phyloP scores from a whole-genome alignment of 2,329 filamentous ascomycete species.

The Penicillium sp. region DNA sequence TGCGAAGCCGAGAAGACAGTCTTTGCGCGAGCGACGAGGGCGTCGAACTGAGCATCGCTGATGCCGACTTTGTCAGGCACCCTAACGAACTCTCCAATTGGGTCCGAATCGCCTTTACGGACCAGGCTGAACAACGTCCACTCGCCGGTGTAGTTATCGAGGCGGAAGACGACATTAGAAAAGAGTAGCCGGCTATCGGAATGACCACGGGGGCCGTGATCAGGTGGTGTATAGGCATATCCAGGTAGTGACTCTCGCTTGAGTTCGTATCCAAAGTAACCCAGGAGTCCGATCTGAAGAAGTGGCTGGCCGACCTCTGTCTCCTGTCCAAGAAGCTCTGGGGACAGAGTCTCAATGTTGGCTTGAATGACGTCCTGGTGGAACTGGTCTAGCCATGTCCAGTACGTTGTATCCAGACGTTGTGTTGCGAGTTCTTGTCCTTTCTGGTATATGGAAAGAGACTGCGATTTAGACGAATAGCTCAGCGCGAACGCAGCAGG shows the following conservation, averaged over 20 bases:
- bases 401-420: neutral
- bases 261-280: conserved; percentile 3
- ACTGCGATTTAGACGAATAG: neutral
- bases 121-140: conserved; percentile 4
- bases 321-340: neutral
- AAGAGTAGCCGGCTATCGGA: conserved; percentile 5
- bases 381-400: conserved; percentile 6
- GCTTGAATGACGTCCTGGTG: conserved; percentile 3
- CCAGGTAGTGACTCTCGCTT: conserved; percentile 3
- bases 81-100: neutral
- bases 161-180: neutral
- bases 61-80: neutral
- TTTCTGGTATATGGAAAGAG: neutral
- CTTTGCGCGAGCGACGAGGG: neutral
- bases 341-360: neutral
- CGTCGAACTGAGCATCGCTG: neutral
- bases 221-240: neutral
- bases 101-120: neutral
- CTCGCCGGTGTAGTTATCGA: conserved; percentile 4
- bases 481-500: neutral
- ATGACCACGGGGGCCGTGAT: neutral
- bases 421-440: neutral
- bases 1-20: neutral
- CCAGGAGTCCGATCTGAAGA: neutral
- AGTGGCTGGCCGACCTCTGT: conserved; percentile 1